Conservation (phyloP, 495 filamentous ascomycete genomes). For the Penicillium flavigenum region DNA sequence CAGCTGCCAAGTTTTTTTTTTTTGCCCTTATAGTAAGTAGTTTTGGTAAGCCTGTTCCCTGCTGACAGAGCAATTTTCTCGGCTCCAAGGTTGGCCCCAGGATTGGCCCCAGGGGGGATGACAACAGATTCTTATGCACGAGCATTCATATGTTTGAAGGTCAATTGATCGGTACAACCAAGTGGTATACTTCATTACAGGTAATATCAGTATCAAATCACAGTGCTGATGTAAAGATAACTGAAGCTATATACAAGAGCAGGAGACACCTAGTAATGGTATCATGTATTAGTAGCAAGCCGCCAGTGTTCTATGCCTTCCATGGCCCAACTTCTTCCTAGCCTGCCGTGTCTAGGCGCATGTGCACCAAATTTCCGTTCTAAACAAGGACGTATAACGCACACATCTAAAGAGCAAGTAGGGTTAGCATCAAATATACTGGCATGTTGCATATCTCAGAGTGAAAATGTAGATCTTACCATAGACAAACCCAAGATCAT, state of each 20-base stretch:
- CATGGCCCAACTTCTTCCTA: not conserved
- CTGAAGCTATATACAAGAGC: conserved; percentile 1
- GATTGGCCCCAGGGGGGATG: too few species aligned
- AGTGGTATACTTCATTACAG: not conserved
- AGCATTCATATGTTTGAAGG: not conserved
- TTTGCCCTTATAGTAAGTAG: too few species aligned
- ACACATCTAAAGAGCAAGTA: conserved; percentile 46
- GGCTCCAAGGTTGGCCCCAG: too few species aligned
- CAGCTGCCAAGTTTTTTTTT: too few species aligned
- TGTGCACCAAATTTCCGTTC: not conserved
- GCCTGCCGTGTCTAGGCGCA: not conserved
- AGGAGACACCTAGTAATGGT: not conserved
- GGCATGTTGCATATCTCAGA: not conserved
- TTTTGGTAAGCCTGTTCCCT: too few species aligned
- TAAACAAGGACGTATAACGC: conserved; percentile 57
- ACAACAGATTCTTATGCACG: not conserved
- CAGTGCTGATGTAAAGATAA: not conserved
- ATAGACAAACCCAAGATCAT: conserved; percentile 90
- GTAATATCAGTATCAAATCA: not conserved
- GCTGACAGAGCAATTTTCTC: not conserved
- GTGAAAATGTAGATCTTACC: conserved; percentile 52
- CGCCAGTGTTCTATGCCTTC: not conserved
- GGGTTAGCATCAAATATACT: conserved; percentile 9
- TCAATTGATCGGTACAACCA: not conserved
- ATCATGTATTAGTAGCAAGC: not conserved